Evolutionary conservation across 208 protist genomes (phyloP).

Genomic region (Hexamita inflata): DNA sequence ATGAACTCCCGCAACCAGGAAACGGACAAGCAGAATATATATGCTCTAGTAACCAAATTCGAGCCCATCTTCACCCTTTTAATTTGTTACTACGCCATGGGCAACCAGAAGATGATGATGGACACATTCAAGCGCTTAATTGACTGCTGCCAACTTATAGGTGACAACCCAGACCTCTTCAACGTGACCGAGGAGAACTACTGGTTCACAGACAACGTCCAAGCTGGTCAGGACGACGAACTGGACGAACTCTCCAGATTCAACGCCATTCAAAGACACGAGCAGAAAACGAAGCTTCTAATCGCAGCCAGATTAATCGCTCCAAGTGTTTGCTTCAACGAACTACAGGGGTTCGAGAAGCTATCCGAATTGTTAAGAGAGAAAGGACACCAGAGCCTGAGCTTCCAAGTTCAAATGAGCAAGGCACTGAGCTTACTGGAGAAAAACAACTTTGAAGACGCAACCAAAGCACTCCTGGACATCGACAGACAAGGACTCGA

Average conservation of each 20-base stretch:
- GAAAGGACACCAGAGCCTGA: conserved; percentile 9
- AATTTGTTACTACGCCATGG: conserved; percentile 23
- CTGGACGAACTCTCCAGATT: conserved; percentile 1
- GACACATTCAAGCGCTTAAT: conserved; percentile 23
- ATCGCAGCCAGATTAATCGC: neutral
- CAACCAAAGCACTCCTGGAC: neutral
- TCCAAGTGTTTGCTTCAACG: neutral
- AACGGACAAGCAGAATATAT: conserved; percentile 11
- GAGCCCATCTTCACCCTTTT: conserved; percentile 2
- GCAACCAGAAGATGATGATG: neutral
- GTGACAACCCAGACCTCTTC: conserved; percentile 15
- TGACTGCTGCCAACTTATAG: neutral
- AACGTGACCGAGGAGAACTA: neutral
- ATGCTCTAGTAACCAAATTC: conserved; percentile 12
- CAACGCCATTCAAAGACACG: conserved; percentile 15
- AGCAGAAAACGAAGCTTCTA: neutral
- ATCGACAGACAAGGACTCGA: conserved; percentile 13
- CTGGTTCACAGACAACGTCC: too few relatives aligned
- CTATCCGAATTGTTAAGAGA: neutral
- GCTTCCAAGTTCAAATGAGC: conserved; percentile 6
- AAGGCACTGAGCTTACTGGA: conserved; percentile 13
- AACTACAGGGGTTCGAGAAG: neutral
- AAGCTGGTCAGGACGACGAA: conserved; percentile 19
- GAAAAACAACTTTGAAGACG: conserved; percentile 19
- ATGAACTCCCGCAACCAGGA: neutral